phyloP scores from a whole-genome alignment of 139 green algal genomes.

The Trebouxia sp. region DNA sequence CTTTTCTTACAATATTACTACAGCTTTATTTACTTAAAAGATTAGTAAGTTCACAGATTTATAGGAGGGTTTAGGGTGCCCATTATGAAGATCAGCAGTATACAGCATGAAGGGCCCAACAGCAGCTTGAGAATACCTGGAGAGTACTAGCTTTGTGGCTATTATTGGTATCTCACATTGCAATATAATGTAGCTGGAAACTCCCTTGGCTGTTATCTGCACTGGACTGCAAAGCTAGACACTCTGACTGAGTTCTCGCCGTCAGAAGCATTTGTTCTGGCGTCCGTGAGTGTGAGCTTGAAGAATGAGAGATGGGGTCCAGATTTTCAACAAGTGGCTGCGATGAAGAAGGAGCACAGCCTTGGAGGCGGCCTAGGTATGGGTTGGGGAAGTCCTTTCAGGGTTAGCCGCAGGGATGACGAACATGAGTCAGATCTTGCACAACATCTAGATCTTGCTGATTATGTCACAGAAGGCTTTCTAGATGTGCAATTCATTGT shows the following conservation, averaged over 20 bases:
- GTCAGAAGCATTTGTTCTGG: conserved; percentile 7
- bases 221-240: conserved; percentile 26
- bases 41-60: too few relatives aligned
- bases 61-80: too few relatives aligned
- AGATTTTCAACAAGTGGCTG: conserved; percentile 7
- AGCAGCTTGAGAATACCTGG: neutral
- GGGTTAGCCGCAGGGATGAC: neutral
- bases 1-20: too few relatives aligned
- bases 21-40: too few relatives aligned
- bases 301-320: neutral
- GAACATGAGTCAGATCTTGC: neutral
- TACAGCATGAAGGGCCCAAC: neutral
- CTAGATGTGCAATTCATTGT: conserved; percentile 25
- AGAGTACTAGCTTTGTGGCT: conserved; percentile 23
- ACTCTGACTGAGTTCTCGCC: conserved; percentile 9
- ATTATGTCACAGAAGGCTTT: neutral
- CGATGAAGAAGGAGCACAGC: conserved; percentile 10
- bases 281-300: conserved; percentile 1
- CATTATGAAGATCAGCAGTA: neutral
- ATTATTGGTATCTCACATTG: conserved; percentile 21
- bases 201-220: conserved; percentile 15
- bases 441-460: neutral
- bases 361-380: conserved; percentile 22
- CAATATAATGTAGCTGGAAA: conserved; percentile 11
- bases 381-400: conserved; percentile 28